A percentile compares a stretch with the other conserved stretches of the same genome.
Conservation (phyloP, 768 basidiomycete genomes). For the Auriscalpium microsporum region DNA sequence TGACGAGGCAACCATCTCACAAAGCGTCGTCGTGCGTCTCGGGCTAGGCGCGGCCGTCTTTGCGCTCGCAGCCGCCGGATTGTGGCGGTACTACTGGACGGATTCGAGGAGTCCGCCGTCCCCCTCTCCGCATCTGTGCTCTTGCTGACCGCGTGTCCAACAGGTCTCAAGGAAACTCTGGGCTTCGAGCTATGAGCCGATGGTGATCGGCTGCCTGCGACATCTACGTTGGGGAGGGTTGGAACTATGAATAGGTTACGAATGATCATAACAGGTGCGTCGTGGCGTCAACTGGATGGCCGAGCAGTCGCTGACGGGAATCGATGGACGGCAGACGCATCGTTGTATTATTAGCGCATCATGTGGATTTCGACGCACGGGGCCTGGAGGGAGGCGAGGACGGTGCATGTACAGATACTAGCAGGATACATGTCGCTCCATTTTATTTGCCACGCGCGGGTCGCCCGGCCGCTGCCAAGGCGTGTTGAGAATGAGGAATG, state of each 20-base stretch:
- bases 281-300: too few relatives aligned
- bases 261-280: too few relatives aligned
- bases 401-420: too few relatives aligned
- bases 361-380: background rate
- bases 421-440: too few relatives aligned
- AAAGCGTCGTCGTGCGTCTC: constrained; percentile 6
- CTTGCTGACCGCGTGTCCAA: background rate
- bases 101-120: constrained; percentile 4
- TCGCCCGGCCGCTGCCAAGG: too few relatives aligned
- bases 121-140: background rate
- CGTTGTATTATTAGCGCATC: background rate
- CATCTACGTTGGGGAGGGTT: too few relatives aligned
- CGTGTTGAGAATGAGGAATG: too few relatives aligned
- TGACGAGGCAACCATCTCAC: constrained; percentile 2
- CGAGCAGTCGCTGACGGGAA: too few relatives aligned
- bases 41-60: constrained; percentile 7
- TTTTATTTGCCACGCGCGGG: too few relatives aligned
- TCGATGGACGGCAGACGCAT: background rate
- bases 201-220: background rate
- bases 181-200: background rate
- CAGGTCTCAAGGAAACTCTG: background rate
- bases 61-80: constrained; percentile 6
- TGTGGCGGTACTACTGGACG: constrained; percentile 13
- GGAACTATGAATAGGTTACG: too few relatives aligned
- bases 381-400: too few relatives aligned